These are phyloP conservation scores for Acanthamoeba castellanii DNA, from an alignment of 208 protist species.

Conservation along the genomic window DNA sequence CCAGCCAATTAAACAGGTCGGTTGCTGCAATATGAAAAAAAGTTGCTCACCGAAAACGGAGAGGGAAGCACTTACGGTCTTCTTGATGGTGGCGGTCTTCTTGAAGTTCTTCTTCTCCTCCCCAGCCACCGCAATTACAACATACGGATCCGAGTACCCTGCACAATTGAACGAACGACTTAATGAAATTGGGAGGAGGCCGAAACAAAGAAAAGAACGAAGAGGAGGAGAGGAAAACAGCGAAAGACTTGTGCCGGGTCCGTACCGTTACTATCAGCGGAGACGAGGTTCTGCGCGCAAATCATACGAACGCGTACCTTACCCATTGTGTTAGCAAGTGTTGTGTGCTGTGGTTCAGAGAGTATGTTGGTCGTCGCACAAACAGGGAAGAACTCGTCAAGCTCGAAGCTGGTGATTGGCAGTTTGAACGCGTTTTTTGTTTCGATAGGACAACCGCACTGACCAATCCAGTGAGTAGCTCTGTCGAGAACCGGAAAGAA, in stretches of 20 bases:
- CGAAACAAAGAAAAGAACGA: too few relatives aligned
- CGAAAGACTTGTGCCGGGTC: too few relatives aligned
- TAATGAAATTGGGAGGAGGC: too few relatives aligned
- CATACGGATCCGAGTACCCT: slow-evolving; percentile 4
- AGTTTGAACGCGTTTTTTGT: too few relatives aligned
- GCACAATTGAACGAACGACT: too few relatives aligned
- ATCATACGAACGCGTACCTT: not conserved
- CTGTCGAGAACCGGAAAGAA: too few relatives aligned
- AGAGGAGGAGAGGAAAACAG: too few relatives aligned
- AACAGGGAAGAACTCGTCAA: too few relatives aligned
- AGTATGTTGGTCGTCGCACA: not conserved
- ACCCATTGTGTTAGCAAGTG: not conserved
- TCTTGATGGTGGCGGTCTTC: slow-evolving; percentile 50
- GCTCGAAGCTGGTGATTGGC: too few relatives aligned
- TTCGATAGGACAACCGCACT: too few relatives aligned
- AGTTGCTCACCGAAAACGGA: not conserved
- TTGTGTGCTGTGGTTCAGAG: not conserved
- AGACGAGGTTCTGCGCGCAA: not conserved
- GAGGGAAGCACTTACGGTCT: not conserved
- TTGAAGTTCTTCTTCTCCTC: slow-evolving; percentile 61
- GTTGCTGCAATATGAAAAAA: not conserved
- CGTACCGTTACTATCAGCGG: not conserved
- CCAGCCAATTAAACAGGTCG: not conserved
- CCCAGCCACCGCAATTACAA: not conserved
- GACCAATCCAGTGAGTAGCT: too few relatives aligned